Base-by-base conservation (phyloP, 2,329 filamentous ascomycete genomes). In the Fulvia fulva region DNA sequence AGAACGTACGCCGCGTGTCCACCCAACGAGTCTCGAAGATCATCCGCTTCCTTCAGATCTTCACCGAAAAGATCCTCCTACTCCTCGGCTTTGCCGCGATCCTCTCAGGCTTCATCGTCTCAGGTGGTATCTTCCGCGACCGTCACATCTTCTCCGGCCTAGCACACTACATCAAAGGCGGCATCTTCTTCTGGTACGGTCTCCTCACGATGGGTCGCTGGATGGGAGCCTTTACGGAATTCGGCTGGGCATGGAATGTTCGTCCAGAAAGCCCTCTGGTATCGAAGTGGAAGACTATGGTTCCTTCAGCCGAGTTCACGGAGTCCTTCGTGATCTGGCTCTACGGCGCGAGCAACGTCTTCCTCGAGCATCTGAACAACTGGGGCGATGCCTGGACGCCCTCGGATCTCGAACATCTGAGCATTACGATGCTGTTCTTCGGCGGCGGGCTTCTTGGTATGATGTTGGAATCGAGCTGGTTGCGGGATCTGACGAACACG, bases 201-300 rank as follows among this genome's bases (percentile, higher is more conserved):
- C 76, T 96, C 21, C 77, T 97, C 60, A 96, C 90, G 0, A 80
- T 97, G 3, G 91, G 91, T 28, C 87, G 93, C 56, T 97, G 91
- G 88, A 85, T 91, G 70, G 93, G 93, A 25, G 89, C 89, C 72
- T 97, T 96, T 72, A 87, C 89, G 58, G 90, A 96, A 60, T 82
- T 93, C 57, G 93, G 93, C 64, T 97, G 93, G 93, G 90, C 91
- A 0, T 97, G 93, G 93, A 97, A 97, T 68, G 75, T 92, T 59
- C 88, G 89, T 59, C 91, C 91, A 8, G 70, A 77, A 5, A 73
- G 75, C 58, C 78, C 78, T 9, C 70, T 84, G 12, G 81, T 85
- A 19, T 80, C 83, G 63, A 83, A 80, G 69, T 88, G 87, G 83
- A 84, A 84, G 52, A 74, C 79, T 41, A 77, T 73, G 47, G 67